phyloP scores from a whole-genome alignment of 306 rosid genomes.

The Ceratonia siliqua region DNA sequence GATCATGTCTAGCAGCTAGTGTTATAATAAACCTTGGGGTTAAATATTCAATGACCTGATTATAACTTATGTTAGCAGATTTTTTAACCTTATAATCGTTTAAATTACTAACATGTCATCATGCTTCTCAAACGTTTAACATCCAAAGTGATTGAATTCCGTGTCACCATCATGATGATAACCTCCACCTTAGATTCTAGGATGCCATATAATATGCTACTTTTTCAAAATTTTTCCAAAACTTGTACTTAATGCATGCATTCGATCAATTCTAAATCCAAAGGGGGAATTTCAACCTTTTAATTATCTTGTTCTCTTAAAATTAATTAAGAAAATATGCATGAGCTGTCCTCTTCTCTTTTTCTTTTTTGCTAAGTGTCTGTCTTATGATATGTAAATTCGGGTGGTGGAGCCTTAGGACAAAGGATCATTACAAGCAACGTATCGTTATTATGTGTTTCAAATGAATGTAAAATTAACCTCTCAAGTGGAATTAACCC shows the following conservation, averaged over 20 bases:
- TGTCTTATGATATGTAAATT: not conserved
- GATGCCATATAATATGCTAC: slow-evolving; percentile 18
- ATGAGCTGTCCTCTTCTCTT: not conserved
- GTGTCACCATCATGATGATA: slow-evolving; percentile 42
- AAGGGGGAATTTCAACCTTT: slow-evolving; percentile 15
- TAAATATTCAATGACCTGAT: slow-evolving; percentile 26
- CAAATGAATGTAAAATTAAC: not conserved
- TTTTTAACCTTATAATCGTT: slow-evolving; percentile 1
- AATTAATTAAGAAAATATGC: not conserved
- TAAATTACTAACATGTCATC: slow-evolving; percentile 6
- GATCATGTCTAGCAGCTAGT: not conserved
- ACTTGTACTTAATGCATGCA: slow-evolving; percentile 8
- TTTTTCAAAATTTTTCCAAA: slow-evolving; percentile 19
- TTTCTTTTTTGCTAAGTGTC: not conserved
- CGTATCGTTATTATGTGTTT: not conserved
- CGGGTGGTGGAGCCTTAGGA: not conserved
- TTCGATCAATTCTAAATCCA: slow-evolving; percentile 31
- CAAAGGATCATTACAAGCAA: not conserved
- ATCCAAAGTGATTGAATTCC: slow-evolving; percentile 24
- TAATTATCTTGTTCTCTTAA: not conserved
- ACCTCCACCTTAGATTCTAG: slow-evolving; percentile 30
- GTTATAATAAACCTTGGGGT: slow-evolving; percentile 12
- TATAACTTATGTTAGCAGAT: slow-evolving; percentile 10
- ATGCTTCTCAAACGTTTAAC: slow-evolving; percentile 22
- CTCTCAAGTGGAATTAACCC: not conserved